Evolutionary conservation across 1,284 basidiomycete species (phyloP).

Genomic region (Cryptococcus hybrid): DNA sequence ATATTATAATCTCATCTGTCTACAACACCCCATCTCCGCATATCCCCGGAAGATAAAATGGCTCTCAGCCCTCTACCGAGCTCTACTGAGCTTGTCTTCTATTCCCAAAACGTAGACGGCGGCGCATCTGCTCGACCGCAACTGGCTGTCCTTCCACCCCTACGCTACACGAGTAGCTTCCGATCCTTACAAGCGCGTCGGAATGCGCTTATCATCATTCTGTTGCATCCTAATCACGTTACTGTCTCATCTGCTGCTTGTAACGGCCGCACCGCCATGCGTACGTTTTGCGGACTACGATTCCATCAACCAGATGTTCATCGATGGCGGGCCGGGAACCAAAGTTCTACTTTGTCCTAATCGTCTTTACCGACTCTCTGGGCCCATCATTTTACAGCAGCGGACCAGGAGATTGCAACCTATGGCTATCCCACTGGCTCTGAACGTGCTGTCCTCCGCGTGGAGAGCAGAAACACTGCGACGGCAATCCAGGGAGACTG

Average conservation of each 20-base stretch:
- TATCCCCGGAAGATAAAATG: too few species aligned
- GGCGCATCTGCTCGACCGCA: too few species aligned
- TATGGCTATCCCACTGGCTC: constrained; percentile 51
- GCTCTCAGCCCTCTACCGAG: too few species aligned
- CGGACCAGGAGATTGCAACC: constrained; percentile 54
- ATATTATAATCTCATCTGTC: too few species aligned
- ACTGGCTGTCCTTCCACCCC: too few species aligned
- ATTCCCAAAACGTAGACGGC: too few species aligned
- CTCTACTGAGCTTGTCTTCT: too few species aligned
- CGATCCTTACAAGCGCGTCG: too few species aligned
- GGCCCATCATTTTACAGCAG: constrained; percentile 52
- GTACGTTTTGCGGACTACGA: constrained; percentile 40
- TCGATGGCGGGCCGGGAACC: constrained; percentile 49
- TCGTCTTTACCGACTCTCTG: constrained; percentile 45
- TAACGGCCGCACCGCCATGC: constrained; percentile 26
- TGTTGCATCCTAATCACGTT: background rate
- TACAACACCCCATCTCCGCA: too few species aligned
- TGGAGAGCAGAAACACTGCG: constrained; percentile 35
- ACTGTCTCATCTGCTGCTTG: constrained; percentile 9
- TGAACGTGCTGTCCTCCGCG: constrained; percentile 47
- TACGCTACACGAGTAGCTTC: too few species aligned
- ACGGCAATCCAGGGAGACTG: constrained; percentile 51
- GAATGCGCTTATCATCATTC: too few species aligned
- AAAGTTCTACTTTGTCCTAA: constrained; percentile 52
- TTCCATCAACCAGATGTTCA: constrained; percentile 44